Evolutionary conservation across 345 rosid species (phyloP).

Genomic region (Populus euphratica): DNA sequence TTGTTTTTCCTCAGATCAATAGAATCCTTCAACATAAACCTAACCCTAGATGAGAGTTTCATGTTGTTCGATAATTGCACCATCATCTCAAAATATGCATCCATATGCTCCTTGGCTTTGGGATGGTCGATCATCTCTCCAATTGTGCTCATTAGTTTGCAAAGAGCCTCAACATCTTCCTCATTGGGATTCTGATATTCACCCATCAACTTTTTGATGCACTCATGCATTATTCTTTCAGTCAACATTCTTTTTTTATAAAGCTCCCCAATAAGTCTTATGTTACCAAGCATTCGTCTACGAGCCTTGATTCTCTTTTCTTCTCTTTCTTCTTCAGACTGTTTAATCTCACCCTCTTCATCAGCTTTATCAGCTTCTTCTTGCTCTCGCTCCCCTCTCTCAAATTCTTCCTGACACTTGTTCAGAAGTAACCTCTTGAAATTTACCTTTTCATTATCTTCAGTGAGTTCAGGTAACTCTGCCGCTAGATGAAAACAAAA

Average conservation of each 20-base stretch:
- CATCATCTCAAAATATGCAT: constrained; percentile 78
- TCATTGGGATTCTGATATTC: constrained; percentile 75
- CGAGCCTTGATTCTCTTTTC: constrained; percentile 81
- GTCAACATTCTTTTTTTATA: constrained; percentile 91
- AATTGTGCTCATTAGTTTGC: constrained; percentile 90
- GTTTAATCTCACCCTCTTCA: constrained; percentile 74
- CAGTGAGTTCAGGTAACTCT: constrained; percentile 70
- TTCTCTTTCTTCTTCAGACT: constrained; percentile 76
- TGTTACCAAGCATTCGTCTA: constrained; percentile 90
- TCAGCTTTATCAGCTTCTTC: constrained; percentile 87
- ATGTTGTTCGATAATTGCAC: constrained; percentile 55
- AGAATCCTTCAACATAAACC: constrained; percentile 88
- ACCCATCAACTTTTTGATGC: constrained; percentile 74
- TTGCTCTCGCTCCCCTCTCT: constrained; percentile 85
- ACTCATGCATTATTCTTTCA: constrained; percentile 88
- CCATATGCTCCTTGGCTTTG: constrained; percentile 63
- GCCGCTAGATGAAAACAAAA: constrained; percentile 68
- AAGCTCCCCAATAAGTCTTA: constrained; percentile 94
- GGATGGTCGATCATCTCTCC: constrained; percentile 84
- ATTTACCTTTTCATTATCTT: constrained; percentile 67
- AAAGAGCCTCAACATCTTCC: constrained; percentile 89
- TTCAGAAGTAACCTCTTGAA: constrained; percentile 83
- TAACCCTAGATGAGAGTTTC: constrained; percentile 77
- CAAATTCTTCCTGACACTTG: constrained; percentile 97
- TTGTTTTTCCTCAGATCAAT: constrained; percentile 86